Percentiles rank a stretch among this genome's conserved stretches.
These are phyloP conservation scores for Agaricus blazei DNA, from an alignment of 768 basidiomycete species.

Conservation along the genomic window DNA sequence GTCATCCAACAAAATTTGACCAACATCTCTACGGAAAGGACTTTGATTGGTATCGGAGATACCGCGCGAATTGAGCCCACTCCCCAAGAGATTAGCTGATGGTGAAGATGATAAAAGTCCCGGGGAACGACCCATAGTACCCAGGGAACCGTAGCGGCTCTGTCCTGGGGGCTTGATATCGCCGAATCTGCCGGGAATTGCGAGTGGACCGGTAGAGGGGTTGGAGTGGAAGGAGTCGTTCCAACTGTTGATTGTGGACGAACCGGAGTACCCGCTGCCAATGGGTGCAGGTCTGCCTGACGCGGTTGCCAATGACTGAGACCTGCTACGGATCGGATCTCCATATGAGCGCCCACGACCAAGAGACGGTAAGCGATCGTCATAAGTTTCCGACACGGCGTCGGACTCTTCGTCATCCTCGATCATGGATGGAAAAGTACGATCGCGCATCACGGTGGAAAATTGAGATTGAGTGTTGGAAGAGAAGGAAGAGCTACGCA, in stretches of 20 bases:
- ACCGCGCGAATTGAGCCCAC: constrained; percentile 28
- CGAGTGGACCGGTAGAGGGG: constrained; percentile 34
- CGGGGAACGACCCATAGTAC: constrained; percentile 50
- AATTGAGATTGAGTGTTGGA: constrained; percentile 50
- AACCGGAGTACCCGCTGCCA: constrained; percentile 40
- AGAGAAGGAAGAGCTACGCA: constrained; percentile 67
- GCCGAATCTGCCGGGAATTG: constrained; percentile 47
- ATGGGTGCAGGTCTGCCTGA: constrained; percentile 51
- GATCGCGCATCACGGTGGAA: constrained; percentile 60
- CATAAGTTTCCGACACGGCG: constrained; percentile 54
- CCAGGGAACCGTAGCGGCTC: constrained; percentile 63
- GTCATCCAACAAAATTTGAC: constrained; percentile 72
- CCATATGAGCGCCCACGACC: constrained; percentile 55
- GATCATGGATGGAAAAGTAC: constrained; percentile 67
- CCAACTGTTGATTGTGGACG: constrained; percentile 52
- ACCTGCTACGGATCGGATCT: constrained; percentile 68
- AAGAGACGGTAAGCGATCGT: constrained; percentile 45
- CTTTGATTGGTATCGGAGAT: constrained; percentile 68
- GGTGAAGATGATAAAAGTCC: constrained; percentile 46
- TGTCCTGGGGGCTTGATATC: constrained; percentile 57
- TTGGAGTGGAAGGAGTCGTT: constrained; percentile 47
- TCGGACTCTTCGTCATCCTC: constrained; percentile 76
- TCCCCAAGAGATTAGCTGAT: constrained; percentile 37
- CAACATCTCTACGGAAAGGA: constrained; percentile 82
- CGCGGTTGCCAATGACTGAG: constrained; percentile 58